phyloP scores from a whole-genome alignment of 2,329 filamentous ascomycete species.

The Metarhizium humberi region DNA sequence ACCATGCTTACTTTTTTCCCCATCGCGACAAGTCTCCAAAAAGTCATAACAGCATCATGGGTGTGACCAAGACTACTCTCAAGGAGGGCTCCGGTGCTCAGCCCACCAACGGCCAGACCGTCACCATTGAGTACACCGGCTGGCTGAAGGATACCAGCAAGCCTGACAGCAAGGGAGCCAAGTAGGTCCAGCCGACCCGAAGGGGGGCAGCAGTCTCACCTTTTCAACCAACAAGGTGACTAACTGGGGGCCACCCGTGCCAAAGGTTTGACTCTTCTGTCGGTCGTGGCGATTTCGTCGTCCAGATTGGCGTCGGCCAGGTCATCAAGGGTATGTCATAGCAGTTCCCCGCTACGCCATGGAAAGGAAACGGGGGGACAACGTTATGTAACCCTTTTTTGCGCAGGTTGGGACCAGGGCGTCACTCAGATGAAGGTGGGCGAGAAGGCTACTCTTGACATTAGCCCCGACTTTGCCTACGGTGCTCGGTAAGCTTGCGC shows the following conservation, averaged over 20 bases:
- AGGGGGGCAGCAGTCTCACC: background rate
- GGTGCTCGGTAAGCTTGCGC: slow-evolving; percentile 35
- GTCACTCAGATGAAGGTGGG: slow-evolving; percentile 80
- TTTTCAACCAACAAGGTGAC: background rate
- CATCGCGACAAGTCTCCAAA: background rate
- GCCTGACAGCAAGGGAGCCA: slow-evolving; percentile 54
- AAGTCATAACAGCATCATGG: slow-evolving; percentile 42
- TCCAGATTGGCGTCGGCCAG: slow-evolving; percentile 68
- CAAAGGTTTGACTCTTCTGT: slow-evolving; percentile 76
- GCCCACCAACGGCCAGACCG: slow-evolving; percentile 59
- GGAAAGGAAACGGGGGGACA: background rate
- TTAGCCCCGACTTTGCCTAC: slow-evolving; percentile 38
- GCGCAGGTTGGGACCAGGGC: slow-evolving; percentile 72
- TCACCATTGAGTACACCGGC: slow-evolving; percentile 87
- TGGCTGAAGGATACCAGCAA: slow-evolving; percentile 62
- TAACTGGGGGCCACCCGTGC: slow-evolving; percentile 25
- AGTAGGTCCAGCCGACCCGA: slow-evolving; percentile 46
- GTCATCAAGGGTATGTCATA: slow-evolving; percentile 68
- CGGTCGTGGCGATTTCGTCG: slow-evolving; percentile 66
- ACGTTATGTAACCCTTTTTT: background rate
- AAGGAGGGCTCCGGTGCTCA: slow-evolving; percentile 51
- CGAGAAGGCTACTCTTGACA: slow-evolving; percentile 80
- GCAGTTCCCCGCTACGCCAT: slow-evolving; percentile 9
- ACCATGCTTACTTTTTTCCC: background rate
- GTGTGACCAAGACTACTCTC: slow-evolving; percentile 60